Evolutionary conservation across 2,329 filamentous ascomycete species (phyloP), one percentile per base, ranked within the genome.

Genomic region (Nemania diffusa): DNA sequence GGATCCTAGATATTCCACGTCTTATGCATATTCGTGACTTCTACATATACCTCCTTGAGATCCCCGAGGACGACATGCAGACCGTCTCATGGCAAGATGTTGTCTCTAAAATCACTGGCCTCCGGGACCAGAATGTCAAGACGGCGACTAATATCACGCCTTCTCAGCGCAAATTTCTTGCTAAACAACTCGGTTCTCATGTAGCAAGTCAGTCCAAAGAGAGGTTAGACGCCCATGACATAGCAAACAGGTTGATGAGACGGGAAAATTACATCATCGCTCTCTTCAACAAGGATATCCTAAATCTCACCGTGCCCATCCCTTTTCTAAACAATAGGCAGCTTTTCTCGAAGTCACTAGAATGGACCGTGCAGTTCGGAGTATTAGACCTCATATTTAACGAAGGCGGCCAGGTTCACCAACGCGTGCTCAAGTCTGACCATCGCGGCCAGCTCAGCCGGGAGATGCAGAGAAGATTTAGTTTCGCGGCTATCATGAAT

Each of bases 261-360:
- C 92, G 93, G 76, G 95, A 97, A 70, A 99, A 99, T 76, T 99
- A 97, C 74, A 87, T 97, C 69, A 97, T 99, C 74, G 96, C 96
- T 4, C 85, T 99, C 74, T 93, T 98, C 81, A 99, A 99, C 83
- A 98, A 99, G 79, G 96, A 98, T 68, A 88, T 98, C 42, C 81
- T 99, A 48, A 91, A 99, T 76, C 84, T 98, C 52, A 94, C 92
- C 0, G 85, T 97, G 2, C 93, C 93, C 1, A 80, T 99, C 1
- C 96, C 96, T 0, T 94, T 97, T 70, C 75, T 97, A 1, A 87
- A 90, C 44, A 90, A 90, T 50, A 88, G 91, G 24, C 92, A 95
- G 70, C 84, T 97, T 60, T 95, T 97, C 75, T 97, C 96, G 0
- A 90, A 91, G 73, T 97, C 93, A 1, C 85, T 98, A 68, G 91